Conservation (phyloP, 305 asterid species). For the Stenogyne calaminthoides region DNA sequence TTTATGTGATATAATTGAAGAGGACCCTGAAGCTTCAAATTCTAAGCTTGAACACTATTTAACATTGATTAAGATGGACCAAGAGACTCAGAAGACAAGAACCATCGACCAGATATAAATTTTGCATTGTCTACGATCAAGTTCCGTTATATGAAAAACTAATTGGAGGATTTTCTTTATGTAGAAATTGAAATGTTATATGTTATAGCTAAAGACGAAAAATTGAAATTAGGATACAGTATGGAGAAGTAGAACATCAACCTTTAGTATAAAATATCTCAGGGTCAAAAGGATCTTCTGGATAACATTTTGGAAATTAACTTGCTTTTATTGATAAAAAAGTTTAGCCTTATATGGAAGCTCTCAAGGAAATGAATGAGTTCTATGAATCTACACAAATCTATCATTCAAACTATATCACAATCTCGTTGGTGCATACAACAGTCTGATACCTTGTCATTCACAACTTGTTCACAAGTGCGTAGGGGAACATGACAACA, state of each 20-base stretch:
- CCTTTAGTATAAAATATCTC: conserved; percentile 16
- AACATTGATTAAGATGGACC: too few species aligned
- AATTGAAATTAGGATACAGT: conserved; percentile 13
- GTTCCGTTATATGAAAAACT: too few species aligned
- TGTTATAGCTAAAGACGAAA: conserved; percentile 19
- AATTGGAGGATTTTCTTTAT: background rate
- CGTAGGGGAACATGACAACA: too few species aligned
- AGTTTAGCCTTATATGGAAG: too few species aligned
- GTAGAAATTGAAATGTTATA: conserved; percentile 4
- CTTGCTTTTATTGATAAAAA: background rate
- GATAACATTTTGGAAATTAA: conserved; percentile 1
- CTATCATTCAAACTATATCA: background rate
- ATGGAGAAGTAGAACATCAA: conserved; percentile 23
- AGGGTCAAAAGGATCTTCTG: conserved; percentile 1
- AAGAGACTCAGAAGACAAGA: too few species aligned
- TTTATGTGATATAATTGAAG: too few species aligned
- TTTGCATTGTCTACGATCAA: too few species aligned
- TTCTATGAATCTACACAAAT: background rate
- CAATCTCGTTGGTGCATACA: background rate
- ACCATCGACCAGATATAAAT: too few species aligned
- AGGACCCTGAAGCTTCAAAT: too few species aligned
- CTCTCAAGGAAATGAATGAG: conserved; percentile 19
- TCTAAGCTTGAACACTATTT: too few species aligned
- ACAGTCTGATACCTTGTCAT: too few species aligned
- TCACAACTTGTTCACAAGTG: too few species aligned